A percentile compares a stretch with the other conserved stretches of the same genome.
phyloP scores from a whole-genome alignment of 495 filamentous ascomycete genomes.

The Lasiosphaeriaceae sp. region DNA sequence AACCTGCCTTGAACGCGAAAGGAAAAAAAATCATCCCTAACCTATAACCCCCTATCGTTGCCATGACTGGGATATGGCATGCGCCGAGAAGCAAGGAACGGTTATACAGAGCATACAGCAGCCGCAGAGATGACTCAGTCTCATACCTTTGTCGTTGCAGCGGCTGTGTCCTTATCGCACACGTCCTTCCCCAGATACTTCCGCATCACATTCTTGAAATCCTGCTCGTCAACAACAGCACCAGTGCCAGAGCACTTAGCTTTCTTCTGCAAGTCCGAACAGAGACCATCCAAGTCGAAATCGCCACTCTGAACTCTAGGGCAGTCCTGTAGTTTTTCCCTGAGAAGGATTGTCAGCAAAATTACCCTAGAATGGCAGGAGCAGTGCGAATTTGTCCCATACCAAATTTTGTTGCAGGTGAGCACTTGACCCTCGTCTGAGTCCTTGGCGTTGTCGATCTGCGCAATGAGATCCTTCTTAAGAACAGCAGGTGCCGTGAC shows the following conservation, averaged over 20 bases:
- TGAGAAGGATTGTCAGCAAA: conserved; percentile 36
- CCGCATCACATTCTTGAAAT: conserved; percentile 78
- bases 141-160: neutral
- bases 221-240: conserved; percentile 84
- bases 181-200: conserved; percentile 41
- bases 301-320: conserved; percentile 82
- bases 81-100: neutral
- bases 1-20: neutral
- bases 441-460: conserved; percentile 70
- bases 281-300: conserved; percentile 88
- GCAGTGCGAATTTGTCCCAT: conserved; percentile 28
- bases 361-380: neutral
- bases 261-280: conserved; percentile 90
- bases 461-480: conserved; percentile 68
- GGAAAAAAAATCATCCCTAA: neutral
- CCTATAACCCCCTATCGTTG: neutral
- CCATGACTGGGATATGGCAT: neutral
- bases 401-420: conserved; percentile 93
- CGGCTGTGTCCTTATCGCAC: conserved; percentile 8
- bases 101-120: conserved; percentile 9
- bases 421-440: conserved; percentile 55
- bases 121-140: neutral
- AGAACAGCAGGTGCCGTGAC: conserved; percentile 35
- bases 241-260: conserved; percentile 92
- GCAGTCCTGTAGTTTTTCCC: conserved; percentile 88